Conservation (phyloP, 2,329 filamentous ascomycete species). For the Aspergillus piperis region DNA sequence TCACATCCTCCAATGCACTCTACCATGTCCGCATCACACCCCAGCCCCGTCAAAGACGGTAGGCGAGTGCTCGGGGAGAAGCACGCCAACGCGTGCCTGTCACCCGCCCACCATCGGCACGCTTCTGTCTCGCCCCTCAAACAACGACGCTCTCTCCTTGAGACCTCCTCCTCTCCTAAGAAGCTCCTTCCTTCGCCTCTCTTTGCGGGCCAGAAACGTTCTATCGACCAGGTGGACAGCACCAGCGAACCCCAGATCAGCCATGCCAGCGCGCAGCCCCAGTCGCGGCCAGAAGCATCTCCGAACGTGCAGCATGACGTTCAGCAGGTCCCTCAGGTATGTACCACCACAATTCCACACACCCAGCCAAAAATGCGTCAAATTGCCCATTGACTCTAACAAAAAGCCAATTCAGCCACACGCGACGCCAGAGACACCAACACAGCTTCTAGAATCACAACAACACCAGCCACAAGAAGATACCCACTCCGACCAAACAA, state of each 20-base stretch:
- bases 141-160: constrained; percentile 33
- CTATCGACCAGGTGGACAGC: constrained; percentile 43
- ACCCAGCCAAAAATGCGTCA: no score
- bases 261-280: constrained; percentile 1
- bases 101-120: constrained; percentile 28
- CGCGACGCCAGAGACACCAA: neutral
- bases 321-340: neutral
- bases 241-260: constrained; percentile 16
- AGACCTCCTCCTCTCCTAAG: constrained; percentile 24
- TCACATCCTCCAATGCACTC: constrained; percentile 2
- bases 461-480: constrained; percentile 22
- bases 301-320: constrained; percentile 11
- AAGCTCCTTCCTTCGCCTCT: constrained; percentile 35
- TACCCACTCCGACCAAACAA: constrained; percentile 13
- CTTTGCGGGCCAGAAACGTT: constrained; percentile 44
- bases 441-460: constrained; percentile 12
- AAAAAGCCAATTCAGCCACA: neutral
- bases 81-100: constrained; percentile 44
- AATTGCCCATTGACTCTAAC: neutral
- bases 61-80: constrained; percentile 46
- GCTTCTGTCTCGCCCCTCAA: constrained; percentile 30
- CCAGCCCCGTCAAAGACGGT: constrained; percentile 39
- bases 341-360: neutral
- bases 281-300: neutral
- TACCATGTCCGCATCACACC: constrained; percentile 16